These are phyloP conservation scores for Lichtheimia hyalospora DNA, from an alignment of 371 early-diverging fungal genomes.

Conservation along the genomic window DNA sequence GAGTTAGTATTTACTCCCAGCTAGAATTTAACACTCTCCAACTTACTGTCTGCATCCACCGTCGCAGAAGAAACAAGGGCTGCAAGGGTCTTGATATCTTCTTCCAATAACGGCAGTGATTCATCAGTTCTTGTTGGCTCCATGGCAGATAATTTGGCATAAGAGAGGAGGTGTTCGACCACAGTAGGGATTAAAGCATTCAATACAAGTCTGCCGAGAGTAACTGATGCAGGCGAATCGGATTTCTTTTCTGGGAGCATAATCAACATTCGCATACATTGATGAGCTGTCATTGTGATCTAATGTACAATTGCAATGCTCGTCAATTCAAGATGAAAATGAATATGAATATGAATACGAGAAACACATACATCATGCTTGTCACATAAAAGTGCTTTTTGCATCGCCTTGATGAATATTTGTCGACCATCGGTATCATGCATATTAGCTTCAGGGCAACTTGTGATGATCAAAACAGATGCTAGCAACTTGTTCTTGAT, in stretches of 20 bases:
- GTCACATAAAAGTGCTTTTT: constrained; percentile 22
- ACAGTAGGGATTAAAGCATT: constrained; percentile 33
- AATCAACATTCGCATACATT: constrained; percentile 50
- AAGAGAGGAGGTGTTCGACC: constrained; percentile 26
- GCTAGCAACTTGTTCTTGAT: constrained; percentile 45
- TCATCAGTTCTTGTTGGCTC: constrained; percentile 7
- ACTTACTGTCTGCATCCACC: constrained; percentile 43
- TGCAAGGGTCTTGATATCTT: constrained; percentile 47
- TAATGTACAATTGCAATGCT: constrained; percentile 7
- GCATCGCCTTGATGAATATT: constrained; percentile 27
- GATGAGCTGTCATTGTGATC: constrained; percentile 44
- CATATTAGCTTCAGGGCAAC: constrained; percentile 41
- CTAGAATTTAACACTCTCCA: neutral
- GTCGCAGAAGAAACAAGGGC: constrained; percentile 22
- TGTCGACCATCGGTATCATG: constrained; percentile 20
- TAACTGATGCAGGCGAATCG: constrained; percentile 17
- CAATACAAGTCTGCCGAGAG: constrained; percentile 29
- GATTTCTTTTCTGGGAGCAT: constrained; percentile 40
- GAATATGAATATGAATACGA: too few species aligned
- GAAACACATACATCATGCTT: constrained; percentile 28
- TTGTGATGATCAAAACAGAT: constrained; percentile 39
- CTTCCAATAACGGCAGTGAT: constrained; percentile 20
- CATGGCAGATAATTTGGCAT: constrained; percentile 13
- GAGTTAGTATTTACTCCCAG: neutral
- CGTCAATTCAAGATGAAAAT: neutral